These are phyloP conservation scores for Penicillium sp. DNA, from an alignment of 2,329 filamentous ascomycete genomes.

Conservation along the genomic window DNA sequence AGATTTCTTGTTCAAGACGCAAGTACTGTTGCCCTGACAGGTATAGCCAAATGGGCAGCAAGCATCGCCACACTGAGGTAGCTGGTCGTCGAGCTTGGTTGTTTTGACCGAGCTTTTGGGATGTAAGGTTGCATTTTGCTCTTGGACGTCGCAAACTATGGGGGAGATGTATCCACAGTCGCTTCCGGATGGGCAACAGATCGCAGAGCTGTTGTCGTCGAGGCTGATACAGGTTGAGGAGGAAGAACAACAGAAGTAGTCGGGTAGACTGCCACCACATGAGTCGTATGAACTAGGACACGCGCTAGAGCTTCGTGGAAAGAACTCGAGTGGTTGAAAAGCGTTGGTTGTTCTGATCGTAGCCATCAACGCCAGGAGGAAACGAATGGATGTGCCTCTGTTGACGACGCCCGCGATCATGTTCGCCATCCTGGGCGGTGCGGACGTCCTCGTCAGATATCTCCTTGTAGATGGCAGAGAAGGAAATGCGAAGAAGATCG, in stretches of 20 bases:
- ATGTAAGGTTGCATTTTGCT: slow-evolving; percentile 41
- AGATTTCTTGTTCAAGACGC: slow-evolving; percentile 27
- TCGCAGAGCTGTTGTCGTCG: slow-evolving; percentile 42
- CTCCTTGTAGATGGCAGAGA: not conserved
- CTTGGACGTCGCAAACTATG: slow-evolving; percentile 44
- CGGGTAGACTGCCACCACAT: slow-evolving; percentile 41
- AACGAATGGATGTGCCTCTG: slow-evolving; percentile 14
- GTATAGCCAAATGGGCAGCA: slow-evolving; percentile 51
- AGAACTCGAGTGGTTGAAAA: slow-evolving; percentile 16
- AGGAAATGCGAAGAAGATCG: not conserved
- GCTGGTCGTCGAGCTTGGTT: slow-evolving; percentile 38
- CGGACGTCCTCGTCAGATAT: not conserved
- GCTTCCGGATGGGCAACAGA: slow-evolving; percentile 47
- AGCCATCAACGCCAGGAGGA: slow-evolving; percentile 25
- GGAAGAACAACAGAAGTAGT: slow-evolving; percentile 45
- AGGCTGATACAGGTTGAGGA: slow-evolving; percentile 42
- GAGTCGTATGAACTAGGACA: slow-evolving; percentile 36
- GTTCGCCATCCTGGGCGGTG: slow-evolving; percentile 16
- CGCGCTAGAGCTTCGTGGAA: slow-evolving; percentile 24
- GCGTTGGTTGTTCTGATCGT: slow-evolving; percentile 23
- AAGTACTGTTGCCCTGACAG: slow-evolving; percentile 37
- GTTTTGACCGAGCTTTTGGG: slow-evolving; percentile 43
- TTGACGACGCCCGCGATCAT: slow-evolving; percentile 2
- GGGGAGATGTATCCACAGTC: slow-evolving; percentile 43
- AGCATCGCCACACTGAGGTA: slow-evolving; percentile 42